Evolutionary conservation across 164 flowering plant species (phyloP).

Genomic region (Aristolochia californica): DNA sequence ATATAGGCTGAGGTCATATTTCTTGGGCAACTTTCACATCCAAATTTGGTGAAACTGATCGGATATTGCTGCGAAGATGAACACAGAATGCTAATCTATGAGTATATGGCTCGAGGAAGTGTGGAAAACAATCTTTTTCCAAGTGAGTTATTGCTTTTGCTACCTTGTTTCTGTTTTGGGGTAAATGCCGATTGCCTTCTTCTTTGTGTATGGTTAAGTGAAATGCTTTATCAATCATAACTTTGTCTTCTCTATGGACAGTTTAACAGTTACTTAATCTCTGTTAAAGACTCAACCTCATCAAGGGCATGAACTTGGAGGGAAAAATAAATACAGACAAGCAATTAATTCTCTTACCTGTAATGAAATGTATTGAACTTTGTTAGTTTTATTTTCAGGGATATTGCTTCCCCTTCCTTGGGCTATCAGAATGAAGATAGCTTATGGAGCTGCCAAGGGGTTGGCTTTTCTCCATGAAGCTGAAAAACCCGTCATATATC

Average conservation of each 20-base stretch:
- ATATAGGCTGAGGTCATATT: constrained; percentile 86
- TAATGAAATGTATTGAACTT: background rate
- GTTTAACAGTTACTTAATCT: too few relatives aligned
- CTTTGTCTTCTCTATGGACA: too few relatives aligned
- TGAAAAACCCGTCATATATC: constrained; percentile 83
- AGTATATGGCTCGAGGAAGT: constrained; percentile 86
- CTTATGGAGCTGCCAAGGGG: constrained; percentile 88
- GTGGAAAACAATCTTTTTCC: constrained; percentile 83
- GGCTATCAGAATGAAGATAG: constrained; percentile 74
- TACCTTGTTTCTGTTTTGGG: background rate
- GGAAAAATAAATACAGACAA: background rate
- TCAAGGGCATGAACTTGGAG: too few relatives aligned
- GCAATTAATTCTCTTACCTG: too few relatives aligned
- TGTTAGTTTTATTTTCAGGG: constrained; percentile 30
- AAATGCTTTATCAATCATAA: too few relatives aligned
- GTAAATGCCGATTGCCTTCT: too few relatives aligned
- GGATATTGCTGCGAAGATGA: constrained; percentile 95
- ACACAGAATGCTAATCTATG: constrained; percentile 78
- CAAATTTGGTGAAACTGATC: constrained; percentile 78
- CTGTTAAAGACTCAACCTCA: too few relatives aligned
- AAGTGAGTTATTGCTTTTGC: constrained; percentile 31
- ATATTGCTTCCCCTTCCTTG: constrained; percentile 78
- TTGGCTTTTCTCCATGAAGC: constrained; percentile 95
- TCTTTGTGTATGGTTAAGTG: too few relatives aligned
- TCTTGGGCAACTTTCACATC: constrained; percentile 95